A percentile compares a stretch with the other conserved stretches of the same genome.
These are phyloP conservation scores for Tinospora cordifolia DNA, from an alignment of 164 flowering plant genomes.

Conservation along the genomic window DNA sequence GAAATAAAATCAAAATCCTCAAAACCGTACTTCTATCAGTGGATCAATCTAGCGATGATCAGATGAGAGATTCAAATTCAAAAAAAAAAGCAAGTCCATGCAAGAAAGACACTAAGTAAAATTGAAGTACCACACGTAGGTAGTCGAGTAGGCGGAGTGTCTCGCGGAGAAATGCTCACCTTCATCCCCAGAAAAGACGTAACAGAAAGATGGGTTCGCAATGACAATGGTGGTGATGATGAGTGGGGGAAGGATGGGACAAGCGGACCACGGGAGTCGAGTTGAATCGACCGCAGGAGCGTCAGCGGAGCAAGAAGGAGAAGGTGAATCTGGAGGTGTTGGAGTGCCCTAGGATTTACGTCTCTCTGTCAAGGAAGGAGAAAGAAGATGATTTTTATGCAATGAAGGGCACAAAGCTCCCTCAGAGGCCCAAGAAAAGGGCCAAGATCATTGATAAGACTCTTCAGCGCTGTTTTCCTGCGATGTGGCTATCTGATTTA, in stretches of 20 bases:
- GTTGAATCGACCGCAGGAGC: too few relatives aligned
- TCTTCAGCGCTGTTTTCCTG: constrained; percentile 48
- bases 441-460: constrained; percentile 52
- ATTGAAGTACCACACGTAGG: constrained; percentile 10
- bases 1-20: too few relatives aligned
- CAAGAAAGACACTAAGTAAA: too few relatives aligned
- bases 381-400: constrained; percentile 76
- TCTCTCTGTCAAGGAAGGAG: constrained; percentile 61
- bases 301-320: constrained; percentile 7
- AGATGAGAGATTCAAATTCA: too few relatives aligned
- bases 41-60: too few relatives aligned
- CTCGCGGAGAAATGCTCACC: constrained; percentile 17
- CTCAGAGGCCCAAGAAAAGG: constrained; percentile 78
- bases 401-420: constrained; percentile 67
- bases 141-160: too few relatives aligned
- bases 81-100: too few relatives aligned
- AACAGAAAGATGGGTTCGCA: constrained; percentile 1
- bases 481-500: constrained; percentile 69
- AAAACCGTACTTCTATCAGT: too few relatives aligned
- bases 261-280: too few relatives aligned
- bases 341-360: constrained; percentile 52
- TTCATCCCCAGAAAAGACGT: constrained; percentile 19
- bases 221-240: too few relatives aligned
- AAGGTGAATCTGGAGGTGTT: constrained; percentile 28
- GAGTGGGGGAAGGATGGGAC: too few relatives aligned